Evolutionary conservation across 2,329 filamentous ascomycete species (phyloP), one percentile per base, ranked within the genome.

Genomic region (Scedosporium boydii): DNA sequence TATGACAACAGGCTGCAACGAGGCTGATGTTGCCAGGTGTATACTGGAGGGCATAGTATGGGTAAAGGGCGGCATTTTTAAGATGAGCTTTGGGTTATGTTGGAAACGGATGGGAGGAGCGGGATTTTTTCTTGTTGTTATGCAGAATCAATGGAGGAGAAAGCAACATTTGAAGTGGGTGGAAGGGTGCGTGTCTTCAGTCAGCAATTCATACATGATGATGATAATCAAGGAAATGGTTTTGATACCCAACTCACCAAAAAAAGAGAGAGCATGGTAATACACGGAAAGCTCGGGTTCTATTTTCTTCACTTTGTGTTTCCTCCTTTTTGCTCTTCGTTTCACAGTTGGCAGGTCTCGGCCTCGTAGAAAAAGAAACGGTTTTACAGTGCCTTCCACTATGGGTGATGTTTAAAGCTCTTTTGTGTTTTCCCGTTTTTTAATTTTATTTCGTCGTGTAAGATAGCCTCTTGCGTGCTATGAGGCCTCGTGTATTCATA

Each of bases 161-260:
- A 9, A n/a, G 10, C 27, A 34, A n/a, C n/a, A n/a, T n/a, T n/a
- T n/a, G n/a, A n/a, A 34, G 14, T 5, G 57, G 59, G 16, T 34
- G 48, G n/a, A 53, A 10, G 34, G 21, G 44, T 23, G 23, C 29
- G 3, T 29, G 10, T 59, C 42, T 51, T 55, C n/a, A 55, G 51
- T 7, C 27, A 29, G 27, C 27, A 29, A 55, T 55, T 55, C 51
- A 23, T 12, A 53, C 18, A 23, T 12, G 44, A 48, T 48, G 44
- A 55, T 23, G 18, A 55, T 55, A 14, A 27, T 18, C 12, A 23
- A 27, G 23, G 23, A 18, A 55, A 21, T 14, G 51, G n/a, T 29
- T 62, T 62, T 58, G 60, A 62, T 62, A 62, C 60, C 60, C 60
- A 55, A 46, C 58, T 18, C 26, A 34, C 27, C 55, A 23, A 62